Conservation (phyloP, 192 early-diverging fungal species). For the Coemansia sp. region DNA sequence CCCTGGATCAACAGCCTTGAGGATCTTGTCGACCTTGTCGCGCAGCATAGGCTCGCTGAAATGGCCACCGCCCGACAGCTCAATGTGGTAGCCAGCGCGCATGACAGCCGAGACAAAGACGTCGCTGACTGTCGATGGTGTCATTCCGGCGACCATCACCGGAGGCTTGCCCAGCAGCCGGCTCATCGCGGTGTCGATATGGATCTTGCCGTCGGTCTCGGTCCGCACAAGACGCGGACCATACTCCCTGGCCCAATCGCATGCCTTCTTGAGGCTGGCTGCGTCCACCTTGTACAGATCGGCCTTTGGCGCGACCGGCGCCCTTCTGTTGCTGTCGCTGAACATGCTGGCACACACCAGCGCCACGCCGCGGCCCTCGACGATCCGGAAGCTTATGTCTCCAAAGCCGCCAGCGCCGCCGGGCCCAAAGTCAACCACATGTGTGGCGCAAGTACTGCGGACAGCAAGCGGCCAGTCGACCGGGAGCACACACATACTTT, state of each 20-base stretch:
- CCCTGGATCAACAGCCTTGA: slow-evolving; percentile 73
- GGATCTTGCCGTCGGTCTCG: slow-evolving; percentile 64
- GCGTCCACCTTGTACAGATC: slow-evolving; percentile 11
- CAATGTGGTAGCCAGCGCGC: slow-evolving; percentile 90
- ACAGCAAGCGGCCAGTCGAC: slow-evolving; percentile 40
- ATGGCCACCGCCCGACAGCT: slow-evolving; percentile 91
- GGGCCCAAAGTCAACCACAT: slow-evolving; percentile 93
- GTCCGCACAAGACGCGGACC: slow-evolving; percentile 78
- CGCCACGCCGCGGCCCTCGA: slow-evolving; percentile 81
- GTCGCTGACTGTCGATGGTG: slow-evolving; percentile 80
- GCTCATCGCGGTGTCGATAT: slow-evolving; percentile 85
- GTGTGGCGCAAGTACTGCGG: slow-evolving; percentile 43
- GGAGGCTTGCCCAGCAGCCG: slow-evolving; percentile 87
- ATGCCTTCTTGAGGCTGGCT: slow-evolving; percentile 60
- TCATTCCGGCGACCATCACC: slow-evolving; percentile 94
- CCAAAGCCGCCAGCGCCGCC: slow-evolving; percentile 82
- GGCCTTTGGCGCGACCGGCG: slow-evolving; percentile 5
- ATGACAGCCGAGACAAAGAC: slow-evolving; percentile 82
- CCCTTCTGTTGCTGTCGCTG: neutral
- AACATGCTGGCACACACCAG: slow-evolving; percentile 23
- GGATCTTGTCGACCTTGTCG: slow-evolving; percentile 77
- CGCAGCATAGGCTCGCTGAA: slow-evolving; percentile 80
- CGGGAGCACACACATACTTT: slow-evolving; percentile 25
- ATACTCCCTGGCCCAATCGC: slow-evolving; percentile 82
- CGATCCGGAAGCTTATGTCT: slow-evolving; percentile 75